Conservation (phyloP, 2,329 filamentous ascomycete species). For the Eutypella sp. region DNA sequence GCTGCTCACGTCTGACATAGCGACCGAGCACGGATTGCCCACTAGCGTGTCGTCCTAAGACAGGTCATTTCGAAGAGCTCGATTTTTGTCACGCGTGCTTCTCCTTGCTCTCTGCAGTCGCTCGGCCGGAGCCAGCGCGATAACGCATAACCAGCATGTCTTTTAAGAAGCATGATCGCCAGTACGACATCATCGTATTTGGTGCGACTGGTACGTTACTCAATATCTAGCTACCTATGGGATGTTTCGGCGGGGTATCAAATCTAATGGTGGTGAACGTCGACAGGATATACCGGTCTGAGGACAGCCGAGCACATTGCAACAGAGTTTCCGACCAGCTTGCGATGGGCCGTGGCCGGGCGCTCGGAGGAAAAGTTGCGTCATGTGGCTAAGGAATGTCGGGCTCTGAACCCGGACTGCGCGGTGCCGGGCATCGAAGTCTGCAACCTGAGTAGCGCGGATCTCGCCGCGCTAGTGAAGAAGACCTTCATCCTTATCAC, state of each 20-base stretch:
- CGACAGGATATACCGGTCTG: slow-evolving; percentile 26
- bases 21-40: background rate
- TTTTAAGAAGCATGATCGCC: slow-evolving; percentile 44
- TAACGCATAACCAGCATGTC: slow-evolving; percentile 32
- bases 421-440: slow-evolving; percentile 44
- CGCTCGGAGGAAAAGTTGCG: slow-evolving; percentile 53
- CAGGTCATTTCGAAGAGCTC: too few relatives aligned
- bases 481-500: slow-evolving; percentile 54
- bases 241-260: background rate
- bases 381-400: slow-evolving; percentile 61
- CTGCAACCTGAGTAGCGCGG: slow-evolving; percentile 39
- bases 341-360: slow-evolving; percentile 29
- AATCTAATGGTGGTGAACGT: slow-evolving; percentile 4
- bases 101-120: background rate
- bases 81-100: too few relatives aligned
- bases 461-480: slow-evolving; percentile 45
- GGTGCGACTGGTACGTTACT: slow-evolving; percentile 48
- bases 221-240: background rate
- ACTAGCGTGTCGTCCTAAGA: background rate
- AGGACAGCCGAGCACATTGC: slow-evolving; percentile 28
- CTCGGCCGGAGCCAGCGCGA: background rate
- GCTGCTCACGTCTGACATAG: too few relatives aligned
- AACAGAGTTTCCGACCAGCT: slow-evolving; percentile 22
- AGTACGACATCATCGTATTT: slow-evolving; percentile 54
- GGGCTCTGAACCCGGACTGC: slow-evolving; percentile 63